These are phyloP conservation scores for Immersiporthe knoxdaviesiana DNA, from an alignment of 2,329 filamentous ascomycete genomes.

Conservation along the genomic window DNA sequence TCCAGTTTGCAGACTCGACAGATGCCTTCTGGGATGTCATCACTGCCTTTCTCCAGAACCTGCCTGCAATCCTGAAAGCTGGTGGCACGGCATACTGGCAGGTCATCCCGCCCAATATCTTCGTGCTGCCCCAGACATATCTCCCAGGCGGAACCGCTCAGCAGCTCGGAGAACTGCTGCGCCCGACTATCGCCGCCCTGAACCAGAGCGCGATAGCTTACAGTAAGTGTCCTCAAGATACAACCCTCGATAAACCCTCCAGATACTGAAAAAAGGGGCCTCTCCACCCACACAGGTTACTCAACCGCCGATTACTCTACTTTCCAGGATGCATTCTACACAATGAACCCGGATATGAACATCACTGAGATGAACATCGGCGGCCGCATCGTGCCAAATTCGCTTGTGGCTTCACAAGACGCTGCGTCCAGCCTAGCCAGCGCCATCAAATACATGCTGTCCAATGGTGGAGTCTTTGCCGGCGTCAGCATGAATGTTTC, in stretches of 20 bases:
- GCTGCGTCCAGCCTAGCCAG: neutral
- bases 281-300: neutral
- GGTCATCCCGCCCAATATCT: neutral
- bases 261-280: neutral
- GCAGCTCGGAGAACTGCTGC: conserved; percentile 1
- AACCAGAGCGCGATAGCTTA: conserved; percentile 10
- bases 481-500: conserved; percentile 10
- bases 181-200: neutral
- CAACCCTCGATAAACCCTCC: neutral
- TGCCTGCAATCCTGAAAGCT: conserved; percentile 12
- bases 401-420: neutral
- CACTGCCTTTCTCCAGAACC: neutral
- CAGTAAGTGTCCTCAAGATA: neutral
- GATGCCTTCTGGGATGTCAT: conserved; percentile 7
- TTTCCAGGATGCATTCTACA: neutral
- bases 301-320: neutral
- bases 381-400: conserved; percentile 16
- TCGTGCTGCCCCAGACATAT: conserved; percentile 9
- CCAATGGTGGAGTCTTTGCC: neutral
- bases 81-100: conserved; percentile 2
- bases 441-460: neutral
- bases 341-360: conserved; percentile 13
- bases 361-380: conserved; percentile 13
- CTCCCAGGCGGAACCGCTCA: conserved; percentile 7
- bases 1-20: conserved; percentile 3